Conservation (phyloP, 192 early-diverging fungal genomes). For the Coemansia sp. region DNA sequence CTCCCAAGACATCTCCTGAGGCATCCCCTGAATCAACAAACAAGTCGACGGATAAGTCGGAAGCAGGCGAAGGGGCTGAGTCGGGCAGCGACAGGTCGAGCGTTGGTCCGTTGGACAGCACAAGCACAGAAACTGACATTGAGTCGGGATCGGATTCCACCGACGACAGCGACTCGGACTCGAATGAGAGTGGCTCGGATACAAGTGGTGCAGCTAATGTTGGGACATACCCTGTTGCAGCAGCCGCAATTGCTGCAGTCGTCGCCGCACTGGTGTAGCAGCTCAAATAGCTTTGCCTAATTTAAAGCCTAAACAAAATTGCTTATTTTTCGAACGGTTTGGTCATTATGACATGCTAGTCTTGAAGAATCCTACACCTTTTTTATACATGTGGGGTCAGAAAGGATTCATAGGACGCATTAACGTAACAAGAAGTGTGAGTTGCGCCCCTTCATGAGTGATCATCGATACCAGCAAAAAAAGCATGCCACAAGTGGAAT, state of each 20-base stretch:
- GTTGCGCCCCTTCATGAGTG: slow-evolving; percentile 28
- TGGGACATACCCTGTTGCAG: neutral
- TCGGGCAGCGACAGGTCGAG: neutral
- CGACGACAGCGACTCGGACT: neutral
- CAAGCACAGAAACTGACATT: neutral
- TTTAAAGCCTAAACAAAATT: neutral
- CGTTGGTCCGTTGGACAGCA: neutral
- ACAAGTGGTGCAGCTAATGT: neutral
- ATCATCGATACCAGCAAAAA: slow-evolving; percentile 8
- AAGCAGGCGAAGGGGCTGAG: neutral
- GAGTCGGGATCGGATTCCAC: neutral
- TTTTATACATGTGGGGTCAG: slow-evolving; percentile 25
- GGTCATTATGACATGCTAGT: no score
- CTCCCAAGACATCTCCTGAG: neutral
- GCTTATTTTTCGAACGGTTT: neutral
- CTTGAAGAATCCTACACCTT: neutral
- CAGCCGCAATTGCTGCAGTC: slow-evolving; percentile 13
- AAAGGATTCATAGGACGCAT: slow-evolving; percentile 31
- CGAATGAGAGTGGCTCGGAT: neutral
- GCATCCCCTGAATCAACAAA: no score
- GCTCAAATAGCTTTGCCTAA: neutral
- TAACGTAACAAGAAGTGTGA: slow-evolving; percentile 34
- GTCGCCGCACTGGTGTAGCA: slow-evolving; percentile 22
- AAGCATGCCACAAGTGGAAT: no score
- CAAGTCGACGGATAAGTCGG: no score